phyloP scores from a whole-genome alignment of 2,329 filamentous ascomycete genomes.

The Colletotrichum chlorophyti region DNA sequence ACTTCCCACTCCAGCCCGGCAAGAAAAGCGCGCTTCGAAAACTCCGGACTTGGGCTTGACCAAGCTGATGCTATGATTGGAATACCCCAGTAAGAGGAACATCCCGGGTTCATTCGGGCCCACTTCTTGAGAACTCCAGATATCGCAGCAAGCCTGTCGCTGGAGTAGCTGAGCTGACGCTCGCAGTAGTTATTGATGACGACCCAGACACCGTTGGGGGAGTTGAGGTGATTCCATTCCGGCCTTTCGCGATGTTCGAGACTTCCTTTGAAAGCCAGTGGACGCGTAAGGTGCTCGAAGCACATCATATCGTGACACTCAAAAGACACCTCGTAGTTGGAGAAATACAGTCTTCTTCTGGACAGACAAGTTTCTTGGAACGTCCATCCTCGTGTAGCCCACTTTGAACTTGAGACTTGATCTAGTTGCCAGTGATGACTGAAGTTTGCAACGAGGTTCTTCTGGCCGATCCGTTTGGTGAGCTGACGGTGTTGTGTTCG shows the following conservation, averaged over 20 bases:
- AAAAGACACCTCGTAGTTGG: slow-evolving; percentile 47
- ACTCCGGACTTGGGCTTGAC: neutral
- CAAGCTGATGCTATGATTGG: neutral
- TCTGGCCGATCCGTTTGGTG: slow-evolving; percentile 27
- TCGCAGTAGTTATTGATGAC: neutral
- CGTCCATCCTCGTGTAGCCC: slow-evolving; percentile 47
- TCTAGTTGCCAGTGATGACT: neutral
- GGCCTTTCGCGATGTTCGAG: slow-evolving; percentile 4
- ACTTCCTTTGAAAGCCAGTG: neutral
- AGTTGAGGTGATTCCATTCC: slow-evolving; percentile 6
- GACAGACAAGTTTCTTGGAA: slow-evolving; percentile 47
- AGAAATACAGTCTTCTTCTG: slow-evolving; percentile 45
- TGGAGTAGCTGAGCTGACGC: neutral
- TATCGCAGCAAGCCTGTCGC: neutral
- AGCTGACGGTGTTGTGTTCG: slow-evolving; percentile 38
- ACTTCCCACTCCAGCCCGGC: neutral
- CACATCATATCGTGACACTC: slow-evolving; percentile 47
- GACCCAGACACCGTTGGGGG: neutral
- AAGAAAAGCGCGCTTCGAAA: neutral
- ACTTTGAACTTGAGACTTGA: slow-evolving; percentile 40
- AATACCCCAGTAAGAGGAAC: slow-evolving; percentile 1
- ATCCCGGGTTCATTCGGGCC: neutral
- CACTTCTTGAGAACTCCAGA: neutral
- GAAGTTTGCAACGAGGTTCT: neutral
- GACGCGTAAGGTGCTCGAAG: slow-evolving; percentile 35